phyloP scores from a whole-genome alignment of 129 eudicot genomes.

The Saussurea involucrata region DNA sequence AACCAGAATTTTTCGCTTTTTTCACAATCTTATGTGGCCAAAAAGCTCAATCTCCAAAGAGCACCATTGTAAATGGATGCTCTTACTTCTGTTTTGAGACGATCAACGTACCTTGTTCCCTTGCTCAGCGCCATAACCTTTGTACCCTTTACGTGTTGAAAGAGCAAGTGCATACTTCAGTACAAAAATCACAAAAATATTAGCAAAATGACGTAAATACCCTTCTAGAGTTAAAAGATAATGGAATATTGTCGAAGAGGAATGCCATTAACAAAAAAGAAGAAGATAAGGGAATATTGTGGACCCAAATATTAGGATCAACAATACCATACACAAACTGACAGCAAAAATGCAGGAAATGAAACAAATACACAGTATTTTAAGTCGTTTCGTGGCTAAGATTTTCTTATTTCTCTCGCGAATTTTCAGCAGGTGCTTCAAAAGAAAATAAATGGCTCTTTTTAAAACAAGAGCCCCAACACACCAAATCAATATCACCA shows the following conservation, averaged over 20 bases:
- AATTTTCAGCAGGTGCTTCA: not conserved
- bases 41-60: not conserved
- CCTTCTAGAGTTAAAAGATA: not conserved
- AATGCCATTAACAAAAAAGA: not conserved
- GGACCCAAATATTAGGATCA: not conserved
- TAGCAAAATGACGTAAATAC: conserved; percentile 1
- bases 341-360: not conserved
- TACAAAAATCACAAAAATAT: not conserved
- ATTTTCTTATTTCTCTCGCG: not conserved
- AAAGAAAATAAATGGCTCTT: not conserved
- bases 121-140: conserved; percentile 86
- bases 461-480: not conserved
- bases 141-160: conserved; percentile 69
- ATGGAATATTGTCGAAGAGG: not conserved
- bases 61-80: not conserved
- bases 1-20: not conserved
- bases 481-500: not conserved
- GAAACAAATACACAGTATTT: not conserved
- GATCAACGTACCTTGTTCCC: conserved; percentile 55
- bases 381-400: not conserved
- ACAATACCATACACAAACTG: not conserved
- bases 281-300: not conserved
- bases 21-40: not conserved
- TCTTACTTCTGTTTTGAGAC: not conserved
- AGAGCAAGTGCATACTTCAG: conserved; percentile 59